These are phyloP conservation scores for Fusarium nurragi DNA, from an alignment of 2,329 filamentous ascomycete genomes.

Conservation along the genomic window DNA sequence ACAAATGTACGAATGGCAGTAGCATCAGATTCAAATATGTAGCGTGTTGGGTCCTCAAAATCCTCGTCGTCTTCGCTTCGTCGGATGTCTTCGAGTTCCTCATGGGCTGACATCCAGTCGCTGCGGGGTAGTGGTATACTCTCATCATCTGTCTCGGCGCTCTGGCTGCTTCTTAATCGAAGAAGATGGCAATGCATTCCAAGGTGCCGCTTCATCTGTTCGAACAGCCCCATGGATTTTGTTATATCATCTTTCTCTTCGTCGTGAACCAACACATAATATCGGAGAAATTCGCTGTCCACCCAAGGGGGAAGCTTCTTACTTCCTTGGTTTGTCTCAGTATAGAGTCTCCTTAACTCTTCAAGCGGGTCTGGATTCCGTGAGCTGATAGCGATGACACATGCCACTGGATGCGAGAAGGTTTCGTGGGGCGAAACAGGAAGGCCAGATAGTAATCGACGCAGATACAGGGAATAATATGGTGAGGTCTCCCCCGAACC, in stretches of 20 bases:
- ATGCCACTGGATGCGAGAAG: constrained; percentile 92
- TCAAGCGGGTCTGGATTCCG: constrained; percentile 85
- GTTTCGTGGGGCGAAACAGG: constrained; percentile 87
- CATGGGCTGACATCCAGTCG: constrained; percentile 88
- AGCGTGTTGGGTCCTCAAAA: constrained; percentile 76
- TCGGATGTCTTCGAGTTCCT: constrained; percentile 81
- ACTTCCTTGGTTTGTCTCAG: constrained; percentile 81
- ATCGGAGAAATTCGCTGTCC: constrained; percentile 89
- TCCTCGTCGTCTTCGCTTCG: constrained; percentile 73
- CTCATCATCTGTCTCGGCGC: constrained; percentile 90
- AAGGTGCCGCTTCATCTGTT: constrained; percentile 99
- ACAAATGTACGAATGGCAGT: constrained; percentile 89
- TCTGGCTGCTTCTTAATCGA: constrained; percentile 83
- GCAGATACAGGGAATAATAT: constrained; percentile 86
- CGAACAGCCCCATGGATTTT: constrained; percentile 88
- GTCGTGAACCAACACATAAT: constrained; percentile 96
- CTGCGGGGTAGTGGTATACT: constrained; percentile 81
- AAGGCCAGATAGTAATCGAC: constrained; percentile 81
- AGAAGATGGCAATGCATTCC: constrained; percentile 94
- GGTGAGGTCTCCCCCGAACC: constrained; percentile 70
- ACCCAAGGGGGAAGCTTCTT: constrained; percentile 84
- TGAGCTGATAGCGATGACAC: constrained; percentile 94
- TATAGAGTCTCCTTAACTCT: constrained; percentile 83
- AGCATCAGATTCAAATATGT: constrained; percentile 91
- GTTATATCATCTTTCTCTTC: constrained; percentile 94